A percentile compares a stretch with the other conserved stretches of the same genome.
These are phyloP conservation scores for Leccinum ochraceum DNA, from an alignment of 768 basidiomycete genomes.

Conservation along the genomic window DNA sequence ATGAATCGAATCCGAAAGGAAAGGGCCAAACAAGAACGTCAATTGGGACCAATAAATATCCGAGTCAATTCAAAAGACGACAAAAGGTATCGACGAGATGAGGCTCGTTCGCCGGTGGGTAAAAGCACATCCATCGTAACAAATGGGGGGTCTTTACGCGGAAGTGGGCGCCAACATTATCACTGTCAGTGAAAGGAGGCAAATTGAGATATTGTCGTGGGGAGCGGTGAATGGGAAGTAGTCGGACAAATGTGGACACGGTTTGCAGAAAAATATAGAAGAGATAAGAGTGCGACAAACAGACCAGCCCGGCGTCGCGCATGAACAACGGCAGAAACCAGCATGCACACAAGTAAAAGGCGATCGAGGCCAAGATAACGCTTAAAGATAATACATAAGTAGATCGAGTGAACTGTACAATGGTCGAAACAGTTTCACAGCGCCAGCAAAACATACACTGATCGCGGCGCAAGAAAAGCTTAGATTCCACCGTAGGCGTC, in stretches of 20 bases:
- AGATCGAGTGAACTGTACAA: conserved; percentile 23
- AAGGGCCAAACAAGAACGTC: neutral
- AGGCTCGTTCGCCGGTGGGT: conserved; percentile 37
- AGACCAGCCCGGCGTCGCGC: conserved; percentile 30
- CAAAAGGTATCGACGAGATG: conserved; percentile 36
- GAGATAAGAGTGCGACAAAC: conserved; percentile 17
- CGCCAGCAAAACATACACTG: conserved; percentile 13
- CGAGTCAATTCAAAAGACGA: neutral
- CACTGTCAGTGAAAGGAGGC: neutral
- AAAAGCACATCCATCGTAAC: conserved; percentile 25
- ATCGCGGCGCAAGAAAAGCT: conserved; percentile 11
- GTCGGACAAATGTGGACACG: conserved; percentile 14
- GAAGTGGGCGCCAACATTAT: conserved; percentile 6
- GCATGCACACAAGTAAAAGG: conserved; percentile 17
- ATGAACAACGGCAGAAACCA: conserved; percentile 26
- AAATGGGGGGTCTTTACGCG: conserved; percentile 20
- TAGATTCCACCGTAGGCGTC: conserved; percentile 74
- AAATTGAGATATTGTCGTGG: neutral
- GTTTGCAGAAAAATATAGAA: neutral
- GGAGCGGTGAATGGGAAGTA: conserved; percentile 3
- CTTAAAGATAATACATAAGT: conserved; percentile 28
- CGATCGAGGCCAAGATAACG: neutral
- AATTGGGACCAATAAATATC: neutral
- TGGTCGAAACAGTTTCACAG: conserved; percentile 10
- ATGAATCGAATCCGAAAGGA: neutral